Percentiles rank a stretch among this genome's conserved stretches.
phyloP scores from a whole-genome alignment of 176 grass and related monocot genomes.

The Juncus effusus region DNA sequence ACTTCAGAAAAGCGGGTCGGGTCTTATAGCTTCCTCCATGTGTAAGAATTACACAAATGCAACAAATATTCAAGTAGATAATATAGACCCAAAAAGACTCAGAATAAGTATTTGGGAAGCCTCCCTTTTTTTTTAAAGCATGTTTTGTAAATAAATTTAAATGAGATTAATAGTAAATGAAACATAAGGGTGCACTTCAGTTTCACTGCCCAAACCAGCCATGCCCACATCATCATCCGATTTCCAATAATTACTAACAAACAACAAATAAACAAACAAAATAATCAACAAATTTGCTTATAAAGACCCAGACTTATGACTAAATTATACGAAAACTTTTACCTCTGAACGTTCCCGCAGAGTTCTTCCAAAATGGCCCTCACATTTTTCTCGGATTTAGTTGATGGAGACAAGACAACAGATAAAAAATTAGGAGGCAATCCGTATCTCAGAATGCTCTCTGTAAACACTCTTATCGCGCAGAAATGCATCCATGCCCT shows the following conservation, averaged over 20 bases:
- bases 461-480: constrained; percentile 75
- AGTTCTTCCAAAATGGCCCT: constrained; percentile 67
- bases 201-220: constrained; percentile 70
- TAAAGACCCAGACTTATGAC: neutral
- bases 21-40: no score
- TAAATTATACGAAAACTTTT: constrained; percentile 25
- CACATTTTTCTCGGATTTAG: constrained; percentile 92
- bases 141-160: constrained; percentile 24
- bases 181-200: constrained; percentile 75
- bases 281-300: neutral
- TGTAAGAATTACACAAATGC: no score
- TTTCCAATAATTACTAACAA: constrained; percentile 80
- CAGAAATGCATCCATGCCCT: constrained; percentile 99
- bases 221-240: constrained; percentile 59
- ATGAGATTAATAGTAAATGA: constrained; percentile 91
- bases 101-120: no score
- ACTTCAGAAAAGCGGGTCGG: no score
- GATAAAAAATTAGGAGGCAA: constrained; percentile 78
- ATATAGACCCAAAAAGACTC: no score
- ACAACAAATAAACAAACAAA: constrained; percentile 20
- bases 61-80: no score
- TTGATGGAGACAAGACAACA: constrained; percentile 67
- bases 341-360: constrained; percentile 71
- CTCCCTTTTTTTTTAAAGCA: no score
- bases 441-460: constrained; percentile 99